These are phyloP conservation scores for Didymella exigua DNA, from an alignment of 2,329 filamentous ascomycete species.

Conservation along the genomic window DNA sequence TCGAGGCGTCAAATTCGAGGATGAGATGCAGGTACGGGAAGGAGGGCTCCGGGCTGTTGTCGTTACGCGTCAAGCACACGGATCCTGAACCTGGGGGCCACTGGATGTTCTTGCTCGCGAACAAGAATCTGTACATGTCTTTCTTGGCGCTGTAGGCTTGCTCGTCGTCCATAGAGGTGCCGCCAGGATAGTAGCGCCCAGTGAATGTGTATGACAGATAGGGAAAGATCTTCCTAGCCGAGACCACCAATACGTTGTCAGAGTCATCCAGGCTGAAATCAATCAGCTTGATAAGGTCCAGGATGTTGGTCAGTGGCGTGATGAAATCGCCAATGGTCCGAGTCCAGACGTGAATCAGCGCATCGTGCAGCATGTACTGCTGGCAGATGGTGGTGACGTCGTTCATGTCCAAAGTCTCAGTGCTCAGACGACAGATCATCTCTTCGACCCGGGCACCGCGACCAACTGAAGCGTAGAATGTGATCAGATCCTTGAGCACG, in stretches of 20 bases:
- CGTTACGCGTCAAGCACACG: slow-evolving; percentile 64
- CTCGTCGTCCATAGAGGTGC: slow-evolving; percentile 73
- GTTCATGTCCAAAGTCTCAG: slow-evolving; percentile 88
- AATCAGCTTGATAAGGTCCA: slow-evolving; percentile 66
- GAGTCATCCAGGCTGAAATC: slow-evolving; percentile 62
- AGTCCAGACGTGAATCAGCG: slow-evolving; percentile 96
- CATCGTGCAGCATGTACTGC: slow-evolving; percentile 90
- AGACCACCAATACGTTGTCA: slow-evolving; percentile 67
- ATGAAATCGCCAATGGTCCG: slow-evolving; percentile 87
- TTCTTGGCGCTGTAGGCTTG: slow-evolving; percentile 78
- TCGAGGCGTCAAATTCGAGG: slow-evolving; percentile 85
- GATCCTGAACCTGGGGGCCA: slow-evolving; percentile 73
- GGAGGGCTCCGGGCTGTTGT: slow-evolving; percentile 67
- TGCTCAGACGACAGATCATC: slow-evolving; percentile 91
- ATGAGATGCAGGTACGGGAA: slow-evolving; percentile 87
- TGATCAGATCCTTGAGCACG: slow-evolving; percentile 84
- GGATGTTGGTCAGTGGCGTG: slow-evolving; percentile 83
- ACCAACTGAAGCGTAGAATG: slow-evolving; percentile 76
- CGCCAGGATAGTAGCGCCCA: slow-evolving; percentile 88
- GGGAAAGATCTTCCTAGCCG: slow-evolving; percentile 89
- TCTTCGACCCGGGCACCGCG: slow-evolving; percentile 84
- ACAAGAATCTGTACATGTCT: slow-evolving; percentile 90
- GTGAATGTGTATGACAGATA: slow-evolving; percentile 93
- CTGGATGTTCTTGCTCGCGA: slow-evolving; percentile 77
- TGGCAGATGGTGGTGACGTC: slow-evolving; percentile 91